Evolutionary conservation across 1,284 basidiomycete genomes (phyloP).

Genomic region (Cutaneotrichosporon arboriforme): DNA sequence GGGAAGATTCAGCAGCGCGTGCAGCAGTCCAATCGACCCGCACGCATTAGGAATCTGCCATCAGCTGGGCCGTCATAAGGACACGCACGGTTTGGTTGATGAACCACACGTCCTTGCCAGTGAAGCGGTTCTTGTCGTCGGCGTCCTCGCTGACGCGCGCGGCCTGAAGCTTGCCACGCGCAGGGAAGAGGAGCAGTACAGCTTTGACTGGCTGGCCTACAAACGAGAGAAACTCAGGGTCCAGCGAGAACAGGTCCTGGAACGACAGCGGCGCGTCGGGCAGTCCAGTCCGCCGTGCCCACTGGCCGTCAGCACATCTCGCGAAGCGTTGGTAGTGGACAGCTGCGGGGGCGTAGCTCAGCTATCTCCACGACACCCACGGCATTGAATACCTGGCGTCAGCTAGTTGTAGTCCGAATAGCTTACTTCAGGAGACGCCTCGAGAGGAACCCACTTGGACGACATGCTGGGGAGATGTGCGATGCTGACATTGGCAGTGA

Average conservation of each 20-base stretch:
- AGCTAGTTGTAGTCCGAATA: background rate
- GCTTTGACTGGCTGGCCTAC: slow-evolving; percentile 70
- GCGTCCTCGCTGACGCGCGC: slow-evolving; percentile 53
- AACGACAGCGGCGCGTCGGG: slow-evolving; percentile 58
- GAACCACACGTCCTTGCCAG: slow-evolving; percentile 45
- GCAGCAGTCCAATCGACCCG: slow-evolving; percentile 80
- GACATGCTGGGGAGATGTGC: slow-evolving; percentile 10
- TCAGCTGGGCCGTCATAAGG: background rate
- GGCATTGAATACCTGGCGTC: slow-evolving; percentile 45
- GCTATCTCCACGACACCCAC: slow-evolving; percentile 23
- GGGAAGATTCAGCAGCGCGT: slow-evolving; percentile 54
- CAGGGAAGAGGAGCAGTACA: slow-evolving; percentile 75
- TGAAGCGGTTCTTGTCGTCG: slow-evolving; percentile 25
- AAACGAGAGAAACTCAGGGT: slow-evolving; percentile 66
- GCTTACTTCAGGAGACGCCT: slow-evolving; percentile 67
- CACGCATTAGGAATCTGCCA: slow-evolving; percentile 75
- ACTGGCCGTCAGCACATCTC: slow-evolving; percentile 51
- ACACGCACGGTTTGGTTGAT: slow-evolving; percentile 51
- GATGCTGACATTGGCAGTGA: background rate
- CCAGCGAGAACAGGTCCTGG: slow-evolving; percentile 74
- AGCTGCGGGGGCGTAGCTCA: too few relatives aligned
- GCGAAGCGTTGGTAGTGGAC: too few relatives aligned
- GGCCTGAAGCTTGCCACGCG: slow-evolving; percentile 54
- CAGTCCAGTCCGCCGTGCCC: slow-evolving; percentile 70
- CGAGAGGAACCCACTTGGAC: slow-evolving; percentile 64